phyloP scores from a whole-genome alignment of 2,329 filamentous ascomycete genomes.

The Diaporthe caulivora region DNA sequence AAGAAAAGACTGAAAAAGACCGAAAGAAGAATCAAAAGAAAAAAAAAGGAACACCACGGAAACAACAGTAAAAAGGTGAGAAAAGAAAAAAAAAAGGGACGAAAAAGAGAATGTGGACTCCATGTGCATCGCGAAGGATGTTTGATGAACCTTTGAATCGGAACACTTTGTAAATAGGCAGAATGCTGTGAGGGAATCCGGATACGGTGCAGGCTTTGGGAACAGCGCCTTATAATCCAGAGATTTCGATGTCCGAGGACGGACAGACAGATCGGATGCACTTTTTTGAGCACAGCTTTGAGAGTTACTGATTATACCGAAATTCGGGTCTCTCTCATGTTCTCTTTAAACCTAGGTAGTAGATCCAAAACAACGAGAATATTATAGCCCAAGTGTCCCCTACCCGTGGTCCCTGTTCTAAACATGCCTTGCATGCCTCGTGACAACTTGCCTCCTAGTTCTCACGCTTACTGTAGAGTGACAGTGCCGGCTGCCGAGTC shows the following conservation, averaged over 20 bases:
- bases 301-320: neutral
- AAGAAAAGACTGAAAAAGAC: neutral
- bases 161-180: no score
- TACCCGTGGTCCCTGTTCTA: neutral
- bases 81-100: no score
- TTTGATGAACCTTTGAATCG: no score
- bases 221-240: no score
- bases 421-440: neutral
- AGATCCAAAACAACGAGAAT: neutral
- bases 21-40: neutral
- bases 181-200: no score
- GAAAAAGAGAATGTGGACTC: no score
- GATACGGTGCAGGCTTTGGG: no score
- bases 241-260: no score
- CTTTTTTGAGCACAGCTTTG: neutral
- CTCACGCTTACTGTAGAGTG: slow-evolving; percentile 34
- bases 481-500: slow-evolving; percentile 41
- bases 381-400: no score
- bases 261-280: neutral
- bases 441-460: neutral
- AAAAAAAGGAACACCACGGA: neutral
- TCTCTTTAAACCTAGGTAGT: neutral
- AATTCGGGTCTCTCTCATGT: neutral
- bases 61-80: no score
- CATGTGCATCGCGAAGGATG: no score